A percentile compares a stretch with the other conserved stretches of the same genome.
Evolutionary conservation across 73 alveolate species (phyloP).

Genomic region (Halteria grandinella): DNA sequence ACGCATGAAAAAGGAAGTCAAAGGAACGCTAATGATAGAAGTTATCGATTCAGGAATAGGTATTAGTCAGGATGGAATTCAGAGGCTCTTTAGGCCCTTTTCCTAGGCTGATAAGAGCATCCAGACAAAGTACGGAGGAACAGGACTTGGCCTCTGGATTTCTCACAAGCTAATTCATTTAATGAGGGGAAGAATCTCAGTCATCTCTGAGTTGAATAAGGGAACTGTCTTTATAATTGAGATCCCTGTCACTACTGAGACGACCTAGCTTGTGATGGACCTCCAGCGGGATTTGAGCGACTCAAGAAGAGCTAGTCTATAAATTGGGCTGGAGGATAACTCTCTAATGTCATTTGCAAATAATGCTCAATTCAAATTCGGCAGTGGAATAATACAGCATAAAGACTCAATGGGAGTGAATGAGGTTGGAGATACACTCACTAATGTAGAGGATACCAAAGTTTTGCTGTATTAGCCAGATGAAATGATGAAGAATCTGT

Average conservation of each 20-base stretch:
- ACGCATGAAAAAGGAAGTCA: no score
- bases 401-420: no score
- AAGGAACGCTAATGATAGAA: constrained; percentile 36
- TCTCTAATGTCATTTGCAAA: no score
- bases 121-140: constrained; percentile 42
- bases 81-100: constrained; percentile 45
- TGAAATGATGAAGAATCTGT: constrained; percentile 33
- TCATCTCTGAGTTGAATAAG: constrained; percentile 29
- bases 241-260: constrained; percentile 16
- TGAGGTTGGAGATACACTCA: no score
- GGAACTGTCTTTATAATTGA: constrained; percentile 33
- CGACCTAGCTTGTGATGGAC: not conserved
- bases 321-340: not conserved
- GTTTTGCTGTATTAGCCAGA: not conserved
- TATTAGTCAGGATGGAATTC: constrained; percentile 34
- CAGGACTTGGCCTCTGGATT: constrained; percentile 60
- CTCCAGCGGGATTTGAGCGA: not conserved
- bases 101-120: constrained; percentile 34
- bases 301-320: no score
- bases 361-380: no score
- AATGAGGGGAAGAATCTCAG: constrained; percentile 52
- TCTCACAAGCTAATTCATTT: constrained; percentile 9
- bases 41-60: constrained; percentile 54
- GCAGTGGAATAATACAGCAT: no score
- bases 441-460: no score